These are phyloP conservation scores for Radiomyces spectabilis DNA, from an alignment of 192 early-diverging fungal genomes.

Conservation along the genomic window DNA sequence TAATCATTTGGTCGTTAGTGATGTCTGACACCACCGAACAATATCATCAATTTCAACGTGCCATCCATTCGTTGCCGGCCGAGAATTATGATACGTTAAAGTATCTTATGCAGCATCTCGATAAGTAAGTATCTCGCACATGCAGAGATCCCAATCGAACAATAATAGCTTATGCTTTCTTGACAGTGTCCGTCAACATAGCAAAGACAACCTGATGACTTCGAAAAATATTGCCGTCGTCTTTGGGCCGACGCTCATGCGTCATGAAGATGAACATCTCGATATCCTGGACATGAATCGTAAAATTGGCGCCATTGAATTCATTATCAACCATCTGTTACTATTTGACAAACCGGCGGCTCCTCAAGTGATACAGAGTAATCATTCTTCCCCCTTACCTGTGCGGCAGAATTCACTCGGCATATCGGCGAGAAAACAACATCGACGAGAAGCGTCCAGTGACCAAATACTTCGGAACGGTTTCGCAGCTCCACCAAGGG, in stretches of 20 bases:
- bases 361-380: neutral
- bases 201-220: constrained; percentile 81
- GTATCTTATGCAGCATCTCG: constrained; percentile 58
- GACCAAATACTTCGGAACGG: neutral
- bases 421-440: neutral
- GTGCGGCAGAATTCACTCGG: neutral
- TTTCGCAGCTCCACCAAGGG: constrained; percentile 7
- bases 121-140: constrained; percentile 25
- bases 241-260: constrained; percentile 83
- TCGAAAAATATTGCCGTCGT: constrained; percentile 88
- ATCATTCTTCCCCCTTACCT: constrained; percentile 3
- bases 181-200: constrained; percentile 45
- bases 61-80: constrained; percentile 44
- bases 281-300: constrained; percentile 68
- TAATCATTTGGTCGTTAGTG: neutral
- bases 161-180: neutral
- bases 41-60: constrained; percentile 27
- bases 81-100: constrained; percentile 55
- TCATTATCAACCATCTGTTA: constrained; percentile 52
- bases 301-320: constrained; percentile 62
- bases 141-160: neutral
- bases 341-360: constrained; percentile 11
- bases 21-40: constrained; percentile 17
- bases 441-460: constrained; percentile 1
- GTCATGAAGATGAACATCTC: constrained; percentile 43